These are phyloP conservation scores for Chaetomium cochliodes DNA, from an alignment of 495 filamentous ascomycete genomes.

Conservation along the genomic window DNA sequence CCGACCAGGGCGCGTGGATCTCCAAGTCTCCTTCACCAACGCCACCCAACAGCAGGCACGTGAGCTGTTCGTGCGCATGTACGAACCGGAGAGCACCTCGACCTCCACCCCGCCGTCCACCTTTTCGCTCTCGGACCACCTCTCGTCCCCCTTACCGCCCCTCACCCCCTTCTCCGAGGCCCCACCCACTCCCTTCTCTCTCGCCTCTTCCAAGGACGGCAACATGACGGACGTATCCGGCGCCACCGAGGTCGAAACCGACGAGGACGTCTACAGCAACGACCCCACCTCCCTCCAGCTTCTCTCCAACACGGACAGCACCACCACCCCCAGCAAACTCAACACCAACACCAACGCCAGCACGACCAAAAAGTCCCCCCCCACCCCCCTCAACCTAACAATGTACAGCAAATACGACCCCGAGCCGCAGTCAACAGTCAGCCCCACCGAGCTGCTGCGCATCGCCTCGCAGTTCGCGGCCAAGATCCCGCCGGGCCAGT, in stretches of 20 bases:
- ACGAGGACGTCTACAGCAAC: slow-evolving; percentile 3
- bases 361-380: not conserved
- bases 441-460: slow-evolving; percentile 34
- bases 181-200: slow-evolving; percentile 6
- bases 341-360: not conserved
- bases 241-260: slow-evolving; percentile 21
- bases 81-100: slow-evolving; percentile 45
- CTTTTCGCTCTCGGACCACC: not conserved
- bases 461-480: slow-evolving; percentile 49
- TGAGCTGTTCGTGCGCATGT: slow-evolving; percentile 72
- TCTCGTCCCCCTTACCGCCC: slow-evolving; percentile 2
- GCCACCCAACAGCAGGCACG: slow-evolving; percentile 60
- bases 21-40: slow-evolving; percentile 67
- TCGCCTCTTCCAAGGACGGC: slow-evolving; percentile 12
- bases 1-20: slow-evolving; percentile 72
- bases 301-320: not conserved
- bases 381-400: not conserved
- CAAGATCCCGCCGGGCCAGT: slow-evolving; percentile 48
- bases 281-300: not conserved
- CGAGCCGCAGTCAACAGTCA: not conserved
- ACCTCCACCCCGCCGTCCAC: not conserved
- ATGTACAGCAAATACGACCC: not conserved
- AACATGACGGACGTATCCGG: slow-evolving; percentile 23
- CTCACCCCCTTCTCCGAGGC: slow-evolving; percentile 12
- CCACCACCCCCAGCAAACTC: not conserved